Conservation (phyloP, 2,329 filamentous ascomycete genomes). For the Pseudogymnoascus sp. region DNA sequence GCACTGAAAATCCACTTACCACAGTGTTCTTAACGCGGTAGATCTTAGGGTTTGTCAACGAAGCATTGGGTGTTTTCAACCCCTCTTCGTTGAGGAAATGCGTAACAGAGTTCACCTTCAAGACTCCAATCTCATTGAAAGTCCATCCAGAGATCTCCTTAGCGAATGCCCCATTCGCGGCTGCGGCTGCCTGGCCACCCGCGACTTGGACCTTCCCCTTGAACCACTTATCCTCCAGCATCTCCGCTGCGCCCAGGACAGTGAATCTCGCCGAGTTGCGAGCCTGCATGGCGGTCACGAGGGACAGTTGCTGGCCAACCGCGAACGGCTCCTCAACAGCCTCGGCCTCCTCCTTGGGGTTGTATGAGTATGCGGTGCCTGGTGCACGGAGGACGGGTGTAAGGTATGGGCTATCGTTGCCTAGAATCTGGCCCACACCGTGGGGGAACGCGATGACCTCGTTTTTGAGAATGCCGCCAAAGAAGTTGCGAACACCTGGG, state of each 20-base stretch:
- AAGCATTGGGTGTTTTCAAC: conserved; percentile 38
- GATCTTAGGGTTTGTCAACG: conserved; percentile 64
- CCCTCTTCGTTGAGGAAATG: conserved; percentile 59
- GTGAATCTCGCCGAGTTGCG: conserved; percentile 88
- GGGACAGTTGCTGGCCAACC: conserved; percentile 70
- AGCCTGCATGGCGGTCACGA: conserved; percentile 82
- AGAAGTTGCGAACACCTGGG: conserved; percentile 67
- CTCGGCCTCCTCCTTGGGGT: conserved; percentile 74
- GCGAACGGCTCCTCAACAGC: conserved; percentile 75
- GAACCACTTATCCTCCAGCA: conserved; percentile 85
- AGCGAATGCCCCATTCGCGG: conserved; percentile 77
- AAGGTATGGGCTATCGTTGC: conserved; percentile 65
- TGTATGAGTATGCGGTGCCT: conserved; percentile 84
- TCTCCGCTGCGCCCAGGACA: conserved; percentile 76
- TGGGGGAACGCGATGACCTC: conserved; percentile 71
- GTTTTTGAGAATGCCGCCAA: conserved; percentile 48
- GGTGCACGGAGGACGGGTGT: conserved; percentile 76
- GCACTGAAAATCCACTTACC: conserved; percentile 47
- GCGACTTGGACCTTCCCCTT: conserved; percentile 59
- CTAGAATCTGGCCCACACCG: conserved; percentile 72
- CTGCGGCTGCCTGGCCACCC: conserved; percentile 41
- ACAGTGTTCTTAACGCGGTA: conserved; percentile 97
- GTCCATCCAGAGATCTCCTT: conserved; percentile 86
- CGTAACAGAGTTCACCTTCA: conserved; percentile 74
- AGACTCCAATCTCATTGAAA: conserved; percentile 86